A percentile compares a stretch with the other conserved stretches of the same genome.
phyloP scores from a whole-genome alignment of 768 basidiomycete genomes.

The Paxillus rubicundulus region DNA sequence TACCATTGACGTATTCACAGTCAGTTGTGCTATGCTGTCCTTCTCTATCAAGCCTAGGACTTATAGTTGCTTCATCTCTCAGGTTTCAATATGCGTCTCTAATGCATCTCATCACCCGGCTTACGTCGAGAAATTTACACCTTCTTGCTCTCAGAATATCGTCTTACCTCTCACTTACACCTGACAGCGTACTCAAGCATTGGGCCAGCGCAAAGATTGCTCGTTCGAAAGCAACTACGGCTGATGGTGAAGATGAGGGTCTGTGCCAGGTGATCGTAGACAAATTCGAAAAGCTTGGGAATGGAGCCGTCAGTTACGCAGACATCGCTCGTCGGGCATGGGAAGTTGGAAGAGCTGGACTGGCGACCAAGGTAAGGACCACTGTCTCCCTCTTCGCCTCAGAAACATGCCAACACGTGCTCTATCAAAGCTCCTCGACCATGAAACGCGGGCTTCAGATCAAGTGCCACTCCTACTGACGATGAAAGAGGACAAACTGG shows the following conservation, averaged over 20 bases:
- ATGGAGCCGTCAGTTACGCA: conserved; percentile 82
- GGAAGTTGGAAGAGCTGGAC: conserved; percentile 74
- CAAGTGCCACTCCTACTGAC: conserved; percentile 89
- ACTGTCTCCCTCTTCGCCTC: not conserved
- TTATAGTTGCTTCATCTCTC: conserved; percentile 4
- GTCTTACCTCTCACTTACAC: conserved; percentile 74
- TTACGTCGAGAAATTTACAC: conserved; percentile 86
- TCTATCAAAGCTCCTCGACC: conserved; percentile 71
- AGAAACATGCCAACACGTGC: not conserved
- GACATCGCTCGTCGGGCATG: conserved; percentile 94
- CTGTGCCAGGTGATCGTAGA: conserved; percentile 82
- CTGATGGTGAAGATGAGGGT: conserved; percentile 68
- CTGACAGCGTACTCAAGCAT: conserved; percentile 86
- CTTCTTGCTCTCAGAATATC: conserved; percentile 91
- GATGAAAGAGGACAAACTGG: conserved; percentile 93
- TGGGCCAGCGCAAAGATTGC: conserved; percentile 95
- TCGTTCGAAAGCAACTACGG: conserved; percentile 60
- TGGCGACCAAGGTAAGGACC: conserved; percentile 75
- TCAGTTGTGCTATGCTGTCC: conserved; percentile 38
- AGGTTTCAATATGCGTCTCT: conserved; percentile 86
- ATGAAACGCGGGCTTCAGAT: conserved; percentile 84
- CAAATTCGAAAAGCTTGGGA: conserved; percentile 83
- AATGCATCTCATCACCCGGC: conserved; percentile 72
- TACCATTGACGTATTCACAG: conserved; percentile 91
- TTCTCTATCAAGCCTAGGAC: not conserved